Base-by-base conservation (phyloP, 75 land plant genomes). In the Cupressus sempervirens region DNA sequence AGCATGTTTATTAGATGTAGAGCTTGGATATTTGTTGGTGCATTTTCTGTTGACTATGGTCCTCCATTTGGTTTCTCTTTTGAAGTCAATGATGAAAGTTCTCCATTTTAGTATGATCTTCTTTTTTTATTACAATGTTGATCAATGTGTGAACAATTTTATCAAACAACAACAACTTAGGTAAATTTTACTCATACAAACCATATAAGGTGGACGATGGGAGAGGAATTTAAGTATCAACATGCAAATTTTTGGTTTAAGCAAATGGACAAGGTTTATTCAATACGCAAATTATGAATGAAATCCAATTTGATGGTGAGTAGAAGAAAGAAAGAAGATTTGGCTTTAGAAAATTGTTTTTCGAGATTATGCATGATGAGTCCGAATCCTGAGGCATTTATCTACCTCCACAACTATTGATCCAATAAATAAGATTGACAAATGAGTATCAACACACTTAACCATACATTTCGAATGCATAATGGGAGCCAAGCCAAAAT, bases 131-230 rank as follows among this genome's bases (percentile, higher is more conserved):
- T 89, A 91, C 88, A 94, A 94, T 86, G 93, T 94, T 68, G 70
- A 90, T 56, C 83, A 90, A 70, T 90, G 95, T 46, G 91, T 94
- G 62, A 82, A 91, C 84, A 93, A 90, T 81, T 94, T 94, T 86
- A 77, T 94, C 16, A 34, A 32, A 92, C 92, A 86, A 91, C 96
- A 15, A 35, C 86, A 38, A 52, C 81, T 43, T 95, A 94, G 83
- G 96, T 94, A 85, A 92, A 97, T 54, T 87, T 96, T 53, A 94
- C 95, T 72, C 89, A 92, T 62, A 90, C 96, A 72, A 92, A 94
- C 81, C 99, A 97, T 88, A 88, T 97, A 12, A 95, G 95, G 98
- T 97, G 94, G 94, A 92, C 99, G 52, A 97, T 97, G 99, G 99
- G 99, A 72, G 93, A 93, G 82, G 99, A 97, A 89, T 97, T 97